Base-by-base conservation (phyloP, 2,329 filamentous ascomycete species). In the Seiridium cupressi region DNA sequence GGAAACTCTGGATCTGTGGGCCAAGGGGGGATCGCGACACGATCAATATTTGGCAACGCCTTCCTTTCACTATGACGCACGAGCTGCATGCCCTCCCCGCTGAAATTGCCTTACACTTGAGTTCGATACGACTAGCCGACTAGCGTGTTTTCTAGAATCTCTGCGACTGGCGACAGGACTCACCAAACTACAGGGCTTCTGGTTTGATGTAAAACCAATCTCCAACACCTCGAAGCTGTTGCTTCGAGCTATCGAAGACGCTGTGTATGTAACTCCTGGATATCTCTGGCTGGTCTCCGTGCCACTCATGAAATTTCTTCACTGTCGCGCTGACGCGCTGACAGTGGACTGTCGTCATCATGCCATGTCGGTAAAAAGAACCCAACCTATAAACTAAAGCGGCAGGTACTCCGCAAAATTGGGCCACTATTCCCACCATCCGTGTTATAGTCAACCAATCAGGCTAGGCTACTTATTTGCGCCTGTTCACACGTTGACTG, bases 51-150 rank as follows among this genome's bases (percentile, higher is more conserved):
- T n/a, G 13, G 46, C 26, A 49, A 26, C 6, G n/a, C 10, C 47
- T 49, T 35, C 42, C n/a, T 38, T 18, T 26, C 18, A 11, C 46
- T 58, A 58, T 58, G 55, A 58, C 55, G 55, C 55, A 51, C 34
- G 26, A 35, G 44, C 9, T 58, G 55, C 55, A 58, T 58, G 13
- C 18, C 35, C 11, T 58, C 44, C 46, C 55, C 55, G 34, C 55
- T 49, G 46, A 58, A 58, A 58, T 58, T 58, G 55, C 55, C 51
- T 58, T 51, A 35, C 49, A 35, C 32, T 7, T 51, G 18, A 35
- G 49, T 35, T 51, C 38, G 35, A 35, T 51, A n/a, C 34, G 31
- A 38, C 49, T 26, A 26, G 18, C 18, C 18, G 18, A 26, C 18
- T 26, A 26, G 18, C 18, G 18, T 26, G 18, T 26, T 26, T 26